Evolutionary conservation across 805 yeast species (phyloP).

Genomic region (Torulaspora delbrueckii): DNA sequence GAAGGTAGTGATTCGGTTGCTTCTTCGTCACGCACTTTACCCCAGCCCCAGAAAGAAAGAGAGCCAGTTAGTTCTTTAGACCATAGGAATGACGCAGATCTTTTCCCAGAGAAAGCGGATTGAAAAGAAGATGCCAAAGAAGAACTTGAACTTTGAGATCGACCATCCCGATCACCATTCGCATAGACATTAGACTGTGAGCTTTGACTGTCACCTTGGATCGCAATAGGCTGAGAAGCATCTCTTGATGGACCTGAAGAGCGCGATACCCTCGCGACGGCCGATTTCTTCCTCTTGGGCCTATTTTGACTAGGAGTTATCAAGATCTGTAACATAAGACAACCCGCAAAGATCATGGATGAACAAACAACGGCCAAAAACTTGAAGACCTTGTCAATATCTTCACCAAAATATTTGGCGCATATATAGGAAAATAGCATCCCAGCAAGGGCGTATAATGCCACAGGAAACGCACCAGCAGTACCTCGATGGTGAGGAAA

Average conservation of each 20-base stretch:
- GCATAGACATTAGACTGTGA: not conserved
- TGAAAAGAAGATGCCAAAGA: conserved; percentile 14
- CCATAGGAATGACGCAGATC: conserved; percentile 24
- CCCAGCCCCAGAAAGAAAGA: conserved; percentile 29
- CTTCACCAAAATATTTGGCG: conserved; percentile 46
- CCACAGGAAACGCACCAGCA: conserved; percentile 64
- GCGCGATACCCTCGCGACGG: not conserved
- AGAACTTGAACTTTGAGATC: conserved; percentile 9
- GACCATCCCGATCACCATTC: conserved; percentile 2
- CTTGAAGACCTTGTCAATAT: conserved; percentile 50
- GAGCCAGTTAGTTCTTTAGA: conserved; percentile 26
- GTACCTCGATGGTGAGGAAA: conserved; percentile 68
- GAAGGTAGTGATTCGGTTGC: not conserved
- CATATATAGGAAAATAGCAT: conserved; percentile 56
- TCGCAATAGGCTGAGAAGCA: conserved; percentile 17
- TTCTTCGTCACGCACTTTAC: conserved; percentile 14
- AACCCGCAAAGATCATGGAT: conserved; percentile 32
- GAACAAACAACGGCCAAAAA: conserved; percentile 53
- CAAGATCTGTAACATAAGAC: conserved; percentile 28
- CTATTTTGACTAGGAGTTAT: conserved; percentile 3
- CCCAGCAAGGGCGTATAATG: conserved; percentile 68
- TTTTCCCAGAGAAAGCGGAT: conserved; percentile 11
- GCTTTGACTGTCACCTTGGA: conserved; percentile 2
- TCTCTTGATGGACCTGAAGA: not conserved
- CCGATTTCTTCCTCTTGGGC: conserved; percentile 2